Evolutionary conservation across 139 green algal genomes (phyloP), one percentile per base, ranked within the genome.

Genomic region (Chlamydomonas incerta): DNA sequence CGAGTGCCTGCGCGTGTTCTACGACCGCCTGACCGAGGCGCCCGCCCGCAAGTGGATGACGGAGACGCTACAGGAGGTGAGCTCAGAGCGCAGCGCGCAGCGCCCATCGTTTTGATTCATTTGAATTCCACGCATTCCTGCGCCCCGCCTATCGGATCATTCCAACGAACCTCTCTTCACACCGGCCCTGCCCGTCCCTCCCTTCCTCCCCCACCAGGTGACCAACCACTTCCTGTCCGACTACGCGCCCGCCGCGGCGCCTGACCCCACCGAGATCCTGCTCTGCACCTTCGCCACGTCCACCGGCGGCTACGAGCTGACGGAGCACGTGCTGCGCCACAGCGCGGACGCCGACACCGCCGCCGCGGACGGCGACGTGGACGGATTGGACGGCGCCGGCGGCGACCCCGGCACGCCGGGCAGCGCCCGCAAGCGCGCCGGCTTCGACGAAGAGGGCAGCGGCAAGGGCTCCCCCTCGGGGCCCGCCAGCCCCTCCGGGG

Each of bases 1-100:
- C 80, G 94, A 96, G 85, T 81, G 67, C 41, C 69, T 90, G 58
- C 86, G 93, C 10, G 92, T 96, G 31, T 95, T 96, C 87, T 86
- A 92, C 52, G 93, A 96, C 84, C 92, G 93, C 62, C 83, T 96
- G 18, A 67, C 70, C 29, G 87, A 91, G 81, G 20, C 33, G 23
- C 26, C 57, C 17, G 76, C 75, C 0, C 82, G 87, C 46, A 60
- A 88, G 50, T 91, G 87, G 87, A 80, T 91, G 74, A 28, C 77
- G 81, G 87, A 88, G 57, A 86, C 82, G 20, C 60, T 91, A 31
- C 57, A 72, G 4, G 55, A 86, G 80, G 87, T 87, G 62, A 26
- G 58, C 0, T 26, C 58, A 26, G 26, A 28, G 23, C 34, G 57
- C 6, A 9, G 55, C 21, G 37, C 41, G 41, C 41, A 13, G 41